phyloP scores from a whole-genome alignment of 164 flowering plant species.

The Vitis riparia region DNA sequence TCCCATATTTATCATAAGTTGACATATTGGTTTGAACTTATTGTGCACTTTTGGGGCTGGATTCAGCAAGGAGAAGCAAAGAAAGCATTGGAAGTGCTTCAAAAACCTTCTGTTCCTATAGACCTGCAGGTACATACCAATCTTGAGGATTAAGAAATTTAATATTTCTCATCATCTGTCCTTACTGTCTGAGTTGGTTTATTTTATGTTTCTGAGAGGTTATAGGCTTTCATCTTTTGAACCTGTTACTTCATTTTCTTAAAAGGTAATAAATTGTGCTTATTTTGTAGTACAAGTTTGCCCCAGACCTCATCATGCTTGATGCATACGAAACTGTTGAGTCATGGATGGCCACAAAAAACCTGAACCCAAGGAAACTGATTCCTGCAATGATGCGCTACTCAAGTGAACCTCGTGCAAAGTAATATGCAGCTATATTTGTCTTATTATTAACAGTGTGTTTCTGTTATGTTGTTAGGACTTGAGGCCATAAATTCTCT shows the following conservation, averaged over 20 bases:
- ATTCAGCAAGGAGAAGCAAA: conserved; percentile 96
- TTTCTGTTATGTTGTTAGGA: no score
- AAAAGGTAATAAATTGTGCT: not conserved
- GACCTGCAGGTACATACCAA: conserved; percentile 78
- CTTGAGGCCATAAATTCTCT: no score
- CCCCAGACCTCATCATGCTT: conserved; percentile 96
- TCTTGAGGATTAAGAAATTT: not conserved
- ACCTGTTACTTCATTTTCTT: not conserved
- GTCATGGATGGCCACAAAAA: conserved; percentile 85
- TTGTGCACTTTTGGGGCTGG: not conserved
- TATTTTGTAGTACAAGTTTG: conserved; percentile 89
- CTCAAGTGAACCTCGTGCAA: conserved; percentile 99
- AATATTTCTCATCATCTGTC: conserved; percentile 1
- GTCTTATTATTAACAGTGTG: no score
- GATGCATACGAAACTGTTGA: conserved; percentile 99
- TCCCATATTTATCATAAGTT: not conserved
- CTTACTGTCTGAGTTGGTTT: not conserved
- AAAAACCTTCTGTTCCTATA: conserved; percentile 72
- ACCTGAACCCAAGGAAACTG: conserved; percentile 87
- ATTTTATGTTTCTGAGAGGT: not conserved
- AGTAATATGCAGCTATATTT: conserved; percentile 46
- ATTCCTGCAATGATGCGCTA: conserved; percentile 99
- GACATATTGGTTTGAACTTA: not conserved
- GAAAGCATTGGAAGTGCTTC: conserved; percentile 93
- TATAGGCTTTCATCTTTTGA: no score